Evolutionary conservation across 768 basidiomycete species (phyloP).

Genomic region (Dendrothele bispora): DNA sequence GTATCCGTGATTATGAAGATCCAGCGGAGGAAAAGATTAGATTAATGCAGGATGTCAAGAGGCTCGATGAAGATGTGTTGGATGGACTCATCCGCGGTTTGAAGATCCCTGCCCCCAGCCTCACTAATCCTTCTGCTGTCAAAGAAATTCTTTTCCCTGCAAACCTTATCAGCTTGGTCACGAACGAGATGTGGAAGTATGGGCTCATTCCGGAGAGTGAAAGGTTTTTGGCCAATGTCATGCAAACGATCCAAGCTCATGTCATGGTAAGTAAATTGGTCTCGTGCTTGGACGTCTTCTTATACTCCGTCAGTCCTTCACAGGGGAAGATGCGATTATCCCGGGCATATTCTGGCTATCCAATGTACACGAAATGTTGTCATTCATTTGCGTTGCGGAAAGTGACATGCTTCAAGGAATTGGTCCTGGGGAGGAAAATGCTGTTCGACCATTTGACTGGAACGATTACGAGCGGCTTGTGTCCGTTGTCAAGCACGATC

Average conservation of each 20-base stretch:
- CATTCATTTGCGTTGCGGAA: constrained; percentile 99
- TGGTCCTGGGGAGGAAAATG: constrained; percentile 91
- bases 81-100: constrained; percentile 86
- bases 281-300: constrained; percentile 3
- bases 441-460: constrained; percentile 94
- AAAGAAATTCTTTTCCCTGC: constrained; percentile 99
- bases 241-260: constrained; percentile 96
- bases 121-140: constrained; percentile 88
- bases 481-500: constrained; percentile 97
- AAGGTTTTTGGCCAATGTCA: constrained; percentile 96
- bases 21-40: constrained; percentile 94
- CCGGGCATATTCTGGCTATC: constrained; percentile 99
- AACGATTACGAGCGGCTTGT: constrained; percentile 95
- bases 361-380: constrained; percentile 98
- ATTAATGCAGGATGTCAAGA: constrained; percentile 87
- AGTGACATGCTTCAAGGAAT: constrained; percentile 98
- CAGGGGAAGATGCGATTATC: constrained; percentile 90
- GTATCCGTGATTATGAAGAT: constrained; percentile 81
- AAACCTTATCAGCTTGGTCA: constrained; percentile 93
- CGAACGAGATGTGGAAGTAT: constrained; percentile 99
- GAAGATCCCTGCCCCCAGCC: constrained; percentile 89
- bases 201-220: constrained; percentile 96
- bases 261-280: constrained; percentile 79
- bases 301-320: constrained; percentile 63
- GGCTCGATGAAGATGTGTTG: constrained; percentile 90